These are phyloP conservation scores for Stropharia rugosoannulata DNA, from an alignment of 768 basidiomycete species.

Conservation along the genomic window DNA sequence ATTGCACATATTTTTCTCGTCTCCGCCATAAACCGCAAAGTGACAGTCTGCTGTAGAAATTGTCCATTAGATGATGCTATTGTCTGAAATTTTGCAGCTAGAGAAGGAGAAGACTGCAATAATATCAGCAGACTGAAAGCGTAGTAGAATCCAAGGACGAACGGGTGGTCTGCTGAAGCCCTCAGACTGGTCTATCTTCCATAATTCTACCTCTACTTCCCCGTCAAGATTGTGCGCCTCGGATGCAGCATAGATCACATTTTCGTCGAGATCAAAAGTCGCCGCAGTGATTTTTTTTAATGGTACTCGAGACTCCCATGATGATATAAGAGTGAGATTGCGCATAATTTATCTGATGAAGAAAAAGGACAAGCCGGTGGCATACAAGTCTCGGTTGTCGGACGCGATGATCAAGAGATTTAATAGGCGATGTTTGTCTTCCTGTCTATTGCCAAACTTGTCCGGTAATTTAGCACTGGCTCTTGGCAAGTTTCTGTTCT, in stretches of 20 bases:
- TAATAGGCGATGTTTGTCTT: constrained; percentile 20
- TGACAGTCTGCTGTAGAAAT: constrained; percentile 47
- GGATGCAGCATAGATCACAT: constrained; percentile 55
- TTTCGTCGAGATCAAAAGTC: constrained; percentile 65
- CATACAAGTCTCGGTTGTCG: constrained; percentile 7
- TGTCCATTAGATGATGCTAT: constrained; percentile 25
- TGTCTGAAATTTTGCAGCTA: constrained; percentile 38
- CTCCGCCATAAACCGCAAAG: constrained; percentile 72
- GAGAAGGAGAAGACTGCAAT: constrained; percentile 20
- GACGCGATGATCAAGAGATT: constrained; percentile 16
- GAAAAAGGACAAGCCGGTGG: neutral
- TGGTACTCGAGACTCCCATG: constrained; percentile 16
- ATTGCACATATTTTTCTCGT: constrained; percentile 64
- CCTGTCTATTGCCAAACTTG: constrained; percentile 14
- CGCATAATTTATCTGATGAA: constrained; percentile 39
- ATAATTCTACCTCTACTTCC: constrained; percentile 58
- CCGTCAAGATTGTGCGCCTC: constrained; percentile 46
- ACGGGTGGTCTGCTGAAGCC: constrained; percentile 18
- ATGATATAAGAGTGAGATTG: constrained; percentile 49
- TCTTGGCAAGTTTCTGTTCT: neutral
- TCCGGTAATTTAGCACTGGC: constrained; percentile 3
- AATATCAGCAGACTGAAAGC: neutral
- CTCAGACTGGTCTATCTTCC: constrained; percentile 37
- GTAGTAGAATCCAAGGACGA: neutral
- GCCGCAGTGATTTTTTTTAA: constrained; percentile 40